Percentiles rank a stretch among this genome's conserved stretches.
Evolutionary conservation across 192 early-diverging fungal genomes (phyloP).

Genomic region (Thoreauomyces humboldtii): DNA sequence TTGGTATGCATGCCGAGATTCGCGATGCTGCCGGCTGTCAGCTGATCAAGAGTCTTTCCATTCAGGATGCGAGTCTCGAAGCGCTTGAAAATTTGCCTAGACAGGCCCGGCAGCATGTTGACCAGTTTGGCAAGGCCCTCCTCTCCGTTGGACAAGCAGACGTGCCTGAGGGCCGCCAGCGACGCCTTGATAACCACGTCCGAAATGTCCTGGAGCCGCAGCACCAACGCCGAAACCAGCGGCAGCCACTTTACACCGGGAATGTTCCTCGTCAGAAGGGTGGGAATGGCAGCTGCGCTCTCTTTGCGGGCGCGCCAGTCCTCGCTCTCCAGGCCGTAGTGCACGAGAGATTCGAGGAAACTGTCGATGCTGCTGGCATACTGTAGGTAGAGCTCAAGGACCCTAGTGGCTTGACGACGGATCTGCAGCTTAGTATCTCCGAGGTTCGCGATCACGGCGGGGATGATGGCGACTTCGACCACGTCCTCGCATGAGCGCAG

Average conservation of each 20-base stretch:
- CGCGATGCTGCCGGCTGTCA: neutral
- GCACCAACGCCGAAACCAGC: conserved; percentile 12
- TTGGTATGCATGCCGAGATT: neutral
- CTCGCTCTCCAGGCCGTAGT: conserved; percentile 29
- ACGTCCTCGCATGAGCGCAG: conserved; percentile 7
- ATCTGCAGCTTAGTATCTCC: conserved; percentile 14
- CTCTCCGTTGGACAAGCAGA: conserved; percentile 6
- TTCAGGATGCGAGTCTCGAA: conserved; percentile 13
- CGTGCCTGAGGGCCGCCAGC: conserved; percentile 10
- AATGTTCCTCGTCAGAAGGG: neutral
- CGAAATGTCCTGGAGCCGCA: conserved; percentile 19
- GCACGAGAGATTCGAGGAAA: conserved; percentile 6
- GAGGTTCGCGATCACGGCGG: conserved; percentile 5
- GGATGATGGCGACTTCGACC: conserved; percentile 11
- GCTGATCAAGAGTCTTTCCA: conserved; percentile 7
- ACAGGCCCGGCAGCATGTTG: conserved; percentile 8
- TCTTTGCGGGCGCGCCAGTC: conserved; percentile 30
- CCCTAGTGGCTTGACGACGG: conserved; percentile 9
- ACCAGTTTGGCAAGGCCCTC: neutral
- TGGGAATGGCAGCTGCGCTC: conserved; percentile 13
- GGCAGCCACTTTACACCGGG: conserved; percentile 3
- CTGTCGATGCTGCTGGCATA: conserved; percentile 12
- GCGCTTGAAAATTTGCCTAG: conserved; percentile 15
- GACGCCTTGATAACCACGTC: conserved; percentile 25
- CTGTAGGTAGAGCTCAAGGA: conserved; percentile 13